Conservation (phyloP, 164 flowering plant species). For the Pachysandra terminalis region DNA sequence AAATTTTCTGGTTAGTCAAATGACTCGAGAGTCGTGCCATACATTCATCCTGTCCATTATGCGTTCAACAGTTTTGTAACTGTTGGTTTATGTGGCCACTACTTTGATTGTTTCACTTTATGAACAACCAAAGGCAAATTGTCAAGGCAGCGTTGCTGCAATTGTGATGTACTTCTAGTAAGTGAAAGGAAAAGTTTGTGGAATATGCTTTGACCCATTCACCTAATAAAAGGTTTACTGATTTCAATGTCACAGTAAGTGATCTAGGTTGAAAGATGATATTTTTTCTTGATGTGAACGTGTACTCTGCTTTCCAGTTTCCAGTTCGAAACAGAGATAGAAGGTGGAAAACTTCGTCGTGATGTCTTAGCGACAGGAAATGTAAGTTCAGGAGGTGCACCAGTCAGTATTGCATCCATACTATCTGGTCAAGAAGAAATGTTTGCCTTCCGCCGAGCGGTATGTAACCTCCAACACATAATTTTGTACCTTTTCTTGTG, state of each 20-base stretch:
- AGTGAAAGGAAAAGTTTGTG: neutral
- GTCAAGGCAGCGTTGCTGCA: neutral
- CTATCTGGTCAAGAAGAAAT: slow-evolving; percentile 92
- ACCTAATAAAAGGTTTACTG: too few relatives aligned
- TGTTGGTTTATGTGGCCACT: neutral
- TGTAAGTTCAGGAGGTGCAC: slow-evolving; percentile 61
- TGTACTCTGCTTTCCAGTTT: slow-evolving; percentile 47
- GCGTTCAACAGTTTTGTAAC: neutral
- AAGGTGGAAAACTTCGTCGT: slow-evolving; percentile 76
- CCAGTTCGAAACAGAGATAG: slow-evolving; percentile 94
- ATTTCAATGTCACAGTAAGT: too few relatives aligned
- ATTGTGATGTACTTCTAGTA: neutral
- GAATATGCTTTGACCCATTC: too few relatives aligned
- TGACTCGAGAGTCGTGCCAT: neutral
- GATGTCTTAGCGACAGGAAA: slow-evolving; percentile 76
- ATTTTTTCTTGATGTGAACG: neutral
- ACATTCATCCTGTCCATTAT: neutral
- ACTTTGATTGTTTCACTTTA: neutral
- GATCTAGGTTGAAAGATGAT: neutral
- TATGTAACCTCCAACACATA: slow-evolving; percentile 30
- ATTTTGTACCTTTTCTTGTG: neutral
- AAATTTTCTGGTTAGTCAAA: neutral
- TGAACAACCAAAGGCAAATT: too few relatives aligned
- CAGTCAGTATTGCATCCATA: slow-evolving; percentile 61
- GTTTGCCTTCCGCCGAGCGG: slow-evolving; percentile 97